Percentiles rank a stretch among this genome's conserved stretches.
phyloP scores from a whole-genome alignment of 2,329 filamentous ascomycete genomes.

The Exophiala sp. region DNA sequence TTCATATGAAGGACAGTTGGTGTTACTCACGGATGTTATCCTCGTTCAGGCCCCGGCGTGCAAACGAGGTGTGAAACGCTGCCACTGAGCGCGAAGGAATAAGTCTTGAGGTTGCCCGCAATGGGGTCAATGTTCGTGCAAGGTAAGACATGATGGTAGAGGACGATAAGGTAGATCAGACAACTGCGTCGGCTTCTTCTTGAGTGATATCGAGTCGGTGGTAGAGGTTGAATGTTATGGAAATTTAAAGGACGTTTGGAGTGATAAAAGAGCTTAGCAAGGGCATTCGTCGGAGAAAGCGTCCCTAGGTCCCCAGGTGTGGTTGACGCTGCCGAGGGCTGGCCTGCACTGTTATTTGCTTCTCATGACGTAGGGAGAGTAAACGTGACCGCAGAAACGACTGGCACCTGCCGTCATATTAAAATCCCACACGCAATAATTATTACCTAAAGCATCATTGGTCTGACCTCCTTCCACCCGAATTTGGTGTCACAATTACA shows the following conservation, averaged over 20 bases:
- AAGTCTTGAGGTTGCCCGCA: slow-evolving; percentile 11
- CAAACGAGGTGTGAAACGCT: slow-evolving; percentile 20
- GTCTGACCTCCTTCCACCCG: background rate
- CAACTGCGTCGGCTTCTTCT: background rate
- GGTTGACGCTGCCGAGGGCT: background rate
- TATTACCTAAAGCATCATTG: background rate
- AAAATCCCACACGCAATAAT: background rate
- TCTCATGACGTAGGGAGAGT: slow-evolving; percentile 8
- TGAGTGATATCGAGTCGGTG: background rate
- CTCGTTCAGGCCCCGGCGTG: slow-evolving; percentile 20
- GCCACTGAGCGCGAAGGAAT: slow-evolving; percentile 12
- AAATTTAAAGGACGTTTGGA: background rate
- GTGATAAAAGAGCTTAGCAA: slow-evolving; percentile 1
- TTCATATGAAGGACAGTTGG: background rate
- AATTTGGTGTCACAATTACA: background rate
- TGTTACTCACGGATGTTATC: slow-evolving; percentile 14
- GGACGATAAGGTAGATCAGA: background rate
- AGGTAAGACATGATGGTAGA: slow-evolving; percentile 20
- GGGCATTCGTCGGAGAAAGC: background rate
- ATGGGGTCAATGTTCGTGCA: slow-evolving; percentile 10
- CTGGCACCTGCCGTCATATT: slow-evolving; percentile 10
- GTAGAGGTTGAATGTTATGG: too few species aligned
- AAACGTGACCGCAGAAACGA: background rate
- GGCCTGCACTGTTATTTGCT: background rate
- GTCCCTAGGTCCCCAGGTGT: background rate